Evolutionary conservation across 140 eudicot species (phyloP), one percentile per base, ranked within the genome.

Genomic region (Erigeron philadelphicus): DNA sequence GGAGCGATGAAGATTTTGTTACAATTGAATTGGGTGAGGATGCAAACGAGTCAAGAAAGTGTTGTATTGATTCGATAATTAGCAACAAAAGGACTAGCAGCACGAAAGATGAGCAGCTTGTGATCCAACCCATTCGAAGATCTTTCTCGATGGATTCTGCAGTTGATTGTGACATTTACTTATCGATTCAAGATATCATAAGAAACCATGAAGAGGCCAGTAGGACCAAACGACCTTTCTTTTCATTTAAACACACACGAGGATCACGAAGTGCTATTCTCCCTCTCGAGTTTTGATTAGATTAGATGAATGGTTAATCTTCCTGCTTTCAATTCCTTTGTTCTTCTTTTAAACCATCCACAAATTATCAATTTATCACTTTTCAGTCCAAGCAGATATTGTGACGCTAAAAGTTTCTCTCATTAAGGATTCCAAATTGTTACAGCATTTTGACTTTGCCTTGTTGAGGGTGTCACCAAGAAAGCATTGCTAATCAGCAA

Each of bases 81-180:
- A 91, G 94, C 19, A 88, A 85, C 57, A 87, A 88, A 61, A 79
- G 90, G 18, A 80, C 70, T 0, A 18, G 44, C 6, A 77, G 70
- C 62, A 74, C 80, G 10, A 81, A 75, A 64, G 96, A 91, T 68
- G 91, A 86, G 50, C 87, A 75, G 62, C 81, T 85, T 57, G 45
- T 40, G 13, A 69, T 77, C 7, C 82, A 83, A 67, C 96, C 89
- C 4, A 57, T 88, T 19, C 79, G 95, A 66, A 83, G 98, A 66
- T 88, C 98, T 6, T 88, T 92, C 61, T 92, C 98, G 3, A 86
- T 92, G 98, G 96, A 92, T 78, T 88, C 98, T 11, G 96, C 92
- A 0, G 86, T 72, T 2, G 96, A 85, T 46, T 81, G 87, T 1
- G 79, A 84, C 8, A 45, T 86, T 60, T 86, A 72, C 66, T 61